phyloP scores from a whole-genome alignment of 768 basidiomycete genomes.

The Pleurotus tuber-regium region DNA sequence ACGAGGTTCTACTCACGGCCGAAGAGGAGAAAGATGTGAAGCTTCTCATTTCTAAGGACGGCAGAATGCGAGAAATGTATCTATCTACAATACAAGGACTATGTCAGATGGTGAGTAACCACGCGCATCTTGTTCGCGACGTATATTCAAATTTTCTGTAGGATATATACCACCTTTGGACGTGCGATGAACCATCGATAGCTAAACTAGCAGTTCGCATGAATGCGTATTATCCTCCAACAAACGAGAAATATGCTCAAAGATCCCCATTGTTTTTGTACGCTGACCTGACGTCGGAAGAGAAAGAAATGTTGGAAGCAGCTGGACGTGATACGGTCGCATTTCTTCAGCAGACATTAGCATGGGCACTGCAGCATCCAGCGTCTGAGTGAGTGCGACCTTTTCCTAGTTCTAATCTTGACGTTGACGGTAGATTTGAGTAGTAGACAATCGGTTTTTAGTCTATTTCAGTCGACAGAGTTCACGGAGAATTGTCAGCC shows the following conservation, averaged over 20 bases:
- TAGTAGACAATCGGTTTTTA: background rate
- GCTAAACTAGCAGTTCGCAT: slow-evolving; percentile 35
- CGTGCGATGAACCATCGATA: slow-evolving; percentile 22
- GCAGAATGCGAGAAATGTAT: slow-evolving; percentile 28
- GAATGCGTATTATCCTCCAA: slow-evolving; percentile 38
- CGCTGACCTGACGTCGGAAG: slow-evolving; percentile 21
- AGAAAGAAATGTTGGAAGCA: slow-evolving; percentile 17
- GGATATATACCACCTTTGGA: slow-evolving; percentile 36
- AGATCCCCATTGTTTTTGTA: slow-evolving; percentile 26
- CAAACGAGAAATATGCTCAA: slow-evolving; percentile 18
- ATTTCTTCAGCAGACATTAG: slow-evolving; percentile 17
- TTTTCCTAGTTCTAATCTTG: too few relatives aligned
- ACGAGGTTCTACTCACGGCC: slow-evolving; percentile 13
- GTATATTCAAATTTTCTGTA: too few relatives aligned
- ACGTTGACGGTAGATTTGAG: too few relatives aligned
- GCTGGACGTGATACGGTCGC: slow-evolving; percentile 16
- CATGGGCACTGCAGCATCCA: slow-evolving; percentile 20
- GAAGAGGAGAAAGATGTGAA: slow-evolving; percentile 21
- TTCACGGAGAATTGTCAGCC: background rate
- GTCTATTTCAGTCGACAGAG: background rate
- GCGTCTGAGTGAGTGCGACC: slow-evolving; percentile 17
- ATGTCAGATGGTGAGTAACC: slow-evolving; percentile 26
- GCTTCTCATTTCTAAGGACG: slow-evolving; percentile 13
- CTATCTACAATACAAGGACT: slow-evolving; percentile 26
- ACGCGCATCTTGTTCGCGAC: too few relatives aligned